Base-by-base conservation (phyloP, 2,329 filamentous ascomycete genomes). In the Fonsecaea erecta region DNA sequence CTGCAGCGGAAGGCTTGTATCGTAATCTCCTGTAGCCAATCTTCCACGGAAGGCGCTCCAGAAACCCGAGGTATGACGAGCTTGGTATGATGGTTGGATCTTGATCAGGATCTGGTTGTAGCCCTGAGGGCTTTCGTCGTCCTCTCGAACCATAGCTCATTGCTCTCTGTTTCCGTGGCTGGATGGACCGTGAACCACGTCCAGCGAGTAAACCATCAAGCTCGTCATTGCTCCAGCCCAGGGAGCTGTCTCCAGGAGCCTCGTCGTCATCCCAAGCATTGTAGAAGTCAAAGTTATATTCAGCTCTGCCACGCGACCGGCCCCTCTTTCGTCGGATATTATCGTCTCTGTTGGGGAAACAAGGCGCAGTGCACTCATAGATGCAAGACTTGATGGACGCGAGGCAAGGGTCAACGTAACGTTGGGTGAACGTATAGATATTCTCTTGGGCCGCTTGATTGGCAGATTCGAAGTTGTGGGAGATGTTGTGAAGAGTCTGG, bases 281-380 rank as follows among this genome's bases (percentile, higher is more conserved):
- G 80, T 98, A 98, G 76, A 98, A 98, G 77, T 97, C 94, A 75
- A 98, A 98, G 73, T 87, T 93, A 73, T 90, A 86, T 78, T 97
- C 93, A 30, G 93, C 90, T 58, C 87, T 78, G 1, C 86, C 87
- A 66, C 81, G 76, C 62, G 80, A 78, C 24, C 83, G 78, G 37
- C 90, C 85, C 72, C 92, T 88, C 67, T 89, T 83, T 63, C 91
- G 87, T 32, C 91, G 87, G 55, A 87, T 81, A 64, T 90, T 88
- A 74, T 94, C 91, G 71, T 93, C 90, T 61, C 86, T 86, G 73
- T 87, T 87, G 60, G 91, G 90, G 37, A 81, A 75, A 60, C 88
- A 86, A 12, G 87, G 83, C 52, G 89, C 88, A 71, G 92, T 93
- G 75, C 89, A 89, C 54, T 80, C 77, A 65, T 90, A 86, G 68